Percentiles rank a stretch among this genome's conserved stretches.
Evolutionary conservation across 2,329 filamentous ascomycete species (phyloP).

Genomic region (Sporothrix mexicana): DNA sequence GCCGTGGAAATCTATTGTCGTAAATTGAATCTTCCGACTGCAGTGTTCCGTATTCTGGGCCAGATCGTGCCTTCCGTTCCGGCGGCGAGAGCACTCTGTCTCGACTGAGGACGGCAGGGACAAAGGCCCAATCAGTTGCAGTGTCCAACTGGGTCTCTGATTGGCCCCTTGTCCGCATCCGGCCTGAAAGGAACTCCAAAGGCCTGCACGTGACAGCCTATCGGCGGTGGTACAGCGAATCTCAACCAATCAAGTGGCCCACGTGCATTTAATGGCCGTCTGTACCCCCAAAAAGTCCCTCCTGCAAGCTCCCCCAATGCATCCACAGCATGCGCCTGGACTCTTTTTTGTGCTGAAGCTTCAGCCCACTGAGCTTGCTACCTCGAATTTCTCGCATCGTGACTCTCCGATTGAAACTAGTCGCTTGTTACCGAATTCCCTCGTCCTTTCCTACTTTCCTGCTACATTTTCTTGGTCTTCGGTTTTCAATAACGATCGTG

Average conservation of each 20-base stretch:
- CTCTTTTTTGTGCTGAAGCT: not conserved
- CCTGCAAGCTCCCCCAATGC: constrained; percentile 12
- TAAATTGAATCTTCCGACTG: not conserved
- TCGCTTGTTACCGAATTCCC: not conserved
- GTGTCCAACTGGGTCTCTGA: not conserved
- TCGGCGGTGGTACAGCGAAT: not conserved
- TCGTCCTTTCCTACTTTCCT: constrained; percentile 15
- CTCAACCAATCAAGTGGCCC: constrained; percentile 43
- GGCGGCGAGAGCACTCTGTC: too few relatives aligned
- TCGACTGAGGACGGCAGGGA: not conserved
- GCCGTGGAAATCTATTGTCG: not conserved
- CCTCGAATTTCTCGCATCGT: constrained; percentile 17
- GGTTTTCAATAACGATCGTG: not conserved
- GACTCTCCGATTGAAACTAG: constrained; percentile 2
- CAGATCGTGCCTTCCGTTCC: constrained; percentile 15
- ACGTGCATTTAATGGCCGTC: constrained; percentile 42
- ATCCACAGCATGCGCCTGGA: constrained; percentile 2
- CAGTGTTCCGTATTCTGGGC: not conserved
- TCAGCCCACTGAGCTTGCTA: not conserved
- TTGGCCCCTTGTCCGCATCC: constrained; percentile 14
- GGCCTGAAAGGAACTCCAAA: not conserved
- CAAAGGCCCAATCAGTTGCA: not conserved
- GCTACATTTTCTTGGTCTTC: not conserved
- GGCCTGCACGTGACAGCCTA: constrained; percentile 13
- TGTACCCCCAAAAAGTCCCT: not conserved